Evolutionary conservation across 257 asterid species (phyloP).

Genomic region (Solanum corneliomulleri): DNA sequence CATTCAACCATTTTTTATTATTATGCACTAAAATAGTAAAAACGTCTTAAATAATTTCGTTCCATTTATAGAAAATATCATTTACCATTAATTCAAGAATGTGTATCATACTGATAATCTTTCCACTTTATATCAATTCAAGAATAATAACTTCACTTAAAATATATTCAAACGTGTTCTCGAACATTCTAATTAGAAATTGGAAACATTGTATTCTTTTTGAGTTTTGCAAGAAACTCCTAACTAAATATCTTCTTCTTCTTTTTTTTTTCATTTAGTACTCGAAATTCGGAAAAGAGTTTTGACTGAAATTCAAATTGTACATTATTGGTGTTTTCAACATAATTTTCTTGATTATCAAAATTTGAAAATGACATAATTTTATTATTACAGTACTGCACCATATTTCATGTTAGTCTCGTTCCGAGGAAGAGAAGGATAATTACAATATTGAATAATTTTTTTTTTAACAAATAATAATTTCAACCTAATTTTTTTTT

Average conservation of each 20-base stretch:
- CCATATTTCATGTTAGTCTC: too few relatives aligned
- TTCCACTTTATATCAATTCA: neutral
- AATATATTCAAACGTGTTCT: neutral
- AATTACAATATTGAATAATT: neutral
- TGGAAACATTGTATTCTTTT: neutral
- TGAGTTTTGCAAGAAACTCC: neutral
- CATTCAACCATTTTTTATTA: neutral
- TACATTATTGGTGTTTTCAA: too few relatives aligned
- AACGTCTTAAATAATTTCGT: neutral
- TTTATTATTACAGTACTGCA: too few relatives aligned
- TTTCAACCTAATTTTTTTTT: too few relatives aligned
- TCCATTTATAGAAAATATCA: neutral
- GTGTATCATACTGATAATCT: neutral
- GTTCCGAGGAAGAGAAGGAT: neutral
- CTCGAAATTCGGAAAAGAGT: too few relatives aligned
- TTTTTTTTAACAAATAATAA: too few relatives aligned
- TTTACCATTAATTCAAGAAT: neutral
- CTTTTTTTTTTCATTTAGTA: too few relatives aligned
- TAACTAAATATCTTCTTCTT: neutral
- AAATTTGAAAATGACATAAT: too few relatives aligned
- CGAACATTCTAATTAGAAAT: neutral
- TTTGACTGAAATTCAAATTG: too few relatives aligned
- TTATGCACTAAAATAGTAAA: neutral
- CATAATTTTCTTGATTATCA: fast-evolving
- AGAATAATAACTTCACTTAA: neutral